These are phyloP conservation scores for Whalleya microplaca DNA, from an alignment of 2,329 filamentous ascomycete genomes.

Conservation along the genomic window DNA sequence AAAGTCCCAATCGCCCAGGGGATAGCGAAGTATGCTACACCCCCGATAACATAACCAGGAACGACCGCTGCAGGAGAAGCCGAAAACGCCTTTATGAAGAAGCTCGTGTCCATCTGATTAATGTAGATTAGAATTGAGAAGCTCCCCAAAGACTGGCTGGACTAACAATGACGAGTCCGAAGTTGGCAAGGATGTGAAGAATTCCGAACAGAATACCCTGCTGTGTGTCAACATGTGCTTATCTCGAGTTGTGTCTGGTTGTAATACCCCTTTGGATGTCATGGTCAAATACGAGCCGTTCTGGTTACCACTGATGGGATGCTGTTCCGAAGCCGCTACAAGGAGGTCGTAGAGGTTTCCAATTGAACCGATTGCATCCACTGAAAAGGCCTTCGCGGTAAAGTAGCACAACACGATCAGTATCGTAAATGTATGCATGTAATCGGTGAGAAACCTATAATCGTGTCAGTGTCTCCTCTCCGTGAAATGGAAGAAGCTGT, in stretches of 20 bases:
- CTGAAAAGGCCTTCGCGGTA: slow-evolving; percentile 49
- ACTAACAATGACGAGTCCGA: slow-evolving; percentile 48
- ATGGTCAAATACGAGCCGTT: slow-evolving; percentile 60
- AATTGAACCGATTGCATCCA: slow-evolving; percentile 51
- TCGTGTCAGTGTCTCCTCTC: too few relatives aligned
- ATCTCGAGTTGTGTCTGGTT: neutral
- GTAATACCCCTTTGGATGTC: slow-evolving; percentile 19
- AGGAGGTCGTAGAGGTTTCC: slow-evolving; percentile 54
- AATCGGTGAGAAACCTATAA: slow-evolving; percentile 50
- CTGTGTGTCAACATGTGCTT: neutral
- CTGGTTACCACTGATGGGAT: slow-evolving; percentile 55
- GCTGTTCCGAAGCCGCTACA: slow-evolving; percentile 44
- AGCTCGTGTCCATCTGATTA: too few relatives aligned
- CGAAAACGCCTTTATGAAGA: slow-evolving; percentile 50
- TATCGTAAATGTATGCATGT: slow-evolving; percentile 58
- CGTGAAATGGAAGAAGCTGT: too few relatives aligned
- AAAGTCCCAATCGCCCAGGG: slow-evolving; percentile 57
- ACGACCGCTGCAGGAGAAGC: slow-evolving; percentile 51
- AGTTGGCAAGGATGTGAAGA: slow-evolving; percentile 50
- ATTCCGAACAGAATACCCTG: slow-evolving; percentile 55
- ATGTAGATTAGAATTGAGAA: too few relatives aligned
- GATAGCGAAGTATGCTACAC: slow-evolving; percentile 57
- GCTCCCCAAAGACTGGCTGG: too few relatives aligned
- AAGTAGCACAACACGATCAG: slow-evolving; percentile 56
- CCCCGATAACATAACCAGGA: slow-evolving; percentile 55